These are phyloP conservation scores for Serpula lacrymans DNA, from an alignment of 768 basidiomycete genomes.

Conservation along the genomic window DNA sequence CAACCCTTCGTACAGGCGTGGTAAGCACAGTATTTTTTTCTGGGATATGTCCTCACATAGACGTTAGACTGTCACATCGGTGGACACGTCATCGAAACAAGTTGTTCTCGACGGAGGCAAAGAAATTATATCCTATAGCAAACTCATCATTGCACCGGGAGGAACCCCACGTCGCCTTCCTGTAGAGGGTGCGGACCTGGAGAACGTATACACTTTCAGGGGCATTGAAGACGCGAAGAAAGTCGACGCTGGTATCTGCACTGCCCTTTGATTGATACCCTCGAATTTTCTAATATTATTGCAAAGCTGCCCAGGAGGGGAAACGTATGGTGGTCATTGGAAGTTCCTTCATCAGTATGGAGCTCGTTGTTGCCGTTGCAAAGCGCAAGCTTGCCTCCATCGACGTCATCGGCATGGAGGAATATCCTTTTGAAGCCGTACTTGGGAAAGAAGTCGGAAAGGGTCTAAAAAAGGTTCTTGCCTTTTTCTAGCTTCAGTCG, in stretches of 20 bases:
- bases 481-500: background rate
- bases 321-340: conserved; percentile 82
- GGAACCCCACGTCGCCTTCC: conserved; percentile 72
- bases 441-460: conserved; percentile 79
- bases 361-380: conserved; percentile 73
- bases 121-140: conserved; percentile 64
- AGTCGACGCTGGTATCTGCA: conserved; percentile 57
- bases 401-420: conserved; percentile 81
- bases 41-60: conserved; percentile 3
- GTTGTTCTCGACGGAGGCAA: conserved; percentile 62
- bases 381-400: conserved; percentile 78
- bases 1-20: conserved; percentile 58
- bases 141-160: conserved; percentile 78
- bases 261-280: background rate
- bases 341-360: conserved; percentile 91
- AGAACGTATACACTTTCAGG: conserved; percentile 77
- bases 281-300: conserved; percentile 1
- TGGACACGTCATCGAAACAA: conserved; percentile 60
- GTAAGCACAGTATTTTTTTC: conserved; percentile 32
- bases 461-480: conserved; percentile 65
- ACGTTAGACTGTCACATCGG: conserved; percentile 59
- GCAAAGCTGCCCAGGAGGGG: conserved; percentile 61
- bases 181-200: conserved; percentile 67
- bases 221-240: conserved; percentile 67
- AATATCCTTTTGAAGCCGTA: conserved; percentile 75